Conservation (phyloP, 2,329 filamentous ascomycete species). For the Escovopsis sp. region DNA sequence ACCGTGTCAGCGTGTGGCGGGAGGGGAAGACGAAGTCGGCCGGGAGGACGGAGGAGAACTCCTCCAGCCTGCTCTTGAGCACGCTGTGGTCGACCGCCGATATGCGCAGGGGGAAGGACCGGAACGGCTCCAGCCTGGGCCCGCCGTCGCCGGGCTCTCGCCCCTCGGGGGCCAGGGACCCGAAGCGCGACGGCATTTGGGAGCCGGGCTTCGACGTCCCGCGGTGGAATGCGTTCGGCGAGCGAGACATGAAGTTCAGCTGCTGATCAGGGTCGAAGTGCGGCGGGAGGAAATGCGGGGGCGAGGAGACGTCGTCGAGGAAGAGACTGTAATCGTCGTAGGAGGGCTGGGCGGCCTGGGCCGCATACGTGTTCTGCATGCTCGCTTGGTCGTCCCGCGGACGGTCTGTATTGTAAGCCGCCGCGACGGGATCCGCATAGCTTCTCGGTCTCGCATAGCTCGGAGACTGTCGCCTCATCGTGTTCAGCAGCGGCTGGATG, state of each 20-base stretch:
- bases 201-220: slow-evolving; percentile 34
- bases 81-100: slow-evolving; percentile 38
- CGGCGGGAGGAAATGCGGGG: slow-evolving; percentile 40
- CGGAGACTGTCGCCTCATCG: slow-evolving; percentile 25
- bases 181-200: slow-evolving; percentile 39
- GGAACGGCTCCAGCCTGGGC: slow-evolving; percentile 14
- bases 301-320: slow-evolving; percentile 39
- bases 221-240: slow-evolving; percentile 23
- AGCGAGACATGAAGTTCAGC: slow-evolving; percentile 35
- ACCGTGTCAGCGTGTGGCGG: slow-evolving; percentile 51
- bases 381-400: slow-evolving; percentile 30
- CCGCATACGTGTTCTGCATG: slow-evolving; percentile 23
- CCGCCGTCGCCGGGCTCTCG: slow-evolving; percentile 23
- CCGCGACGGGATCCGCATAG: slow-evolving; percentile 32
- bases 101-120: slow-evolving; percentile 29
- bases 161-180: slow-evolving; percentile 38
- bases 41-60: slow-evolving; percentile 46
- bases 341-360: slow-evolving; percentile 17
- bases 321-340: slow-evolving; percentile 47
- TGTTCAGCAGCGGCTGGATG: slow-evolving; percentile 36
- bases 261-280: slow-evolving; percentile 40
- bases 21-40: slow-evolving; percentile 54
- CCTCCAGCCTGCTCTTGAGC: slow-evolving; percentile 44
- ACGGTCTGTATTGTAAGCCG: slow-evolving; percentile 29
- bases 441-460: slow-evolving; percentile 31